These are phyloP conservation scores for Suillus subaureus DNA, from an alignment of 768 basidiomycete species.

Conservation along the genomic window DNA sequence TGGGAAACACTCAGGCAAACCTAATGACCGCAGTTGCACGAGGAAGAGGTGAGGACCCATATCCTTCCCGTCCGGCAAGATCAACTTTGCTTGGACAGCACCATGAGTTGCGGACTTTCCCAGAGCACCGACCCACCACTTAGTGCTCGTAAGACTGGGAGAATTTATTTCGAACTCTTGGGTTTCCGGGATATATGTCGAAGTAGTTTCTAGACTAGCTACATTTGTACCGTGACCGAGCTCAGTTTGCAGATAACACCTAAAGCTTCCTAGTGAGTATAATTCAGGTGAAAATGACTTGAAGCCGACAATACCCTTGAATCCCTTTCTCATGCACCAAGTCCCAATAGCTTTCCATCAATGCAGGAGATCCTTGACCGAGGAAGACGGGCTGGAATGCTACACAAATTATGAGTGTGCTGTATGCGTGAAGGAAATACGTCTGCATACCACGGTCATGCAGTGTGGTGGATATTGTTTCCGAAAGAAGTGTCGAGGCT, in stretches of 20 bases:
- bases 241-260: slow-evolving; percentile 78
- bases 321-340: slow-evolving; percentile 59
- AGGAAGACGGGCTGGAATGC: slow-evolving; percentile 71
- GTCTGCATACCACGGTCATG: slow-evolving; percentile 37
- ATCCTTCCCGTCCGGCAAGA: slow-evolving; percentile 60
- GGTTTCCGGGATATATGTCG: slow-evolving; percentile 68
- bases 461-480: slow-evolving; percentile 49
- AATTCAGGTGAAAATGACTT: no score
- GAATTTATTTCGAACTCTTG: slow-evolving; percentile 77
- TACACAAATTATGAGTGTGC: slow-evolving; percentile 19
- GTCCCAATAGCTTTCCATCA: slow-evolving; percentile 53
- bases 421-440: slow-evolving; percentile 21
- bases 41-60: slow-evolving; percentile 78
- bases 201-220: slow-evolving; percentile 68
- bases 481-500: slow-evolving; percentile 54
- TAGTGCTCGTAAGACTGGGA: slow-evolving; percentile 71
- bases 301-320: slow-evolving; percentile 42
- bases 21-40: slow-evolving; percentile 64
- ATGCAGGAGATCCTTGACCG: slow-evolving; percentile 57
- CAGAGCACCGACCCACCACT: slow-evolving; percentile 83
- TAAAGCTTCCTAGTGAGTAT: slow-evolving; percentile 12
- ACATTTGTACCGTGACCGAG: slow-evolving; percentile 81
- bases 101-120: slow-evolving; percentile 77
- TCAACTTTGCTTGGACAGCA: slow-evolving; percentile 73
- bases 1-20: slow-evolving; percentile 35